Evolutionary conservation across 192 early-diverging fungal genomes (phyloP).

Genomic region (Linnemannia elongata): DNA sequence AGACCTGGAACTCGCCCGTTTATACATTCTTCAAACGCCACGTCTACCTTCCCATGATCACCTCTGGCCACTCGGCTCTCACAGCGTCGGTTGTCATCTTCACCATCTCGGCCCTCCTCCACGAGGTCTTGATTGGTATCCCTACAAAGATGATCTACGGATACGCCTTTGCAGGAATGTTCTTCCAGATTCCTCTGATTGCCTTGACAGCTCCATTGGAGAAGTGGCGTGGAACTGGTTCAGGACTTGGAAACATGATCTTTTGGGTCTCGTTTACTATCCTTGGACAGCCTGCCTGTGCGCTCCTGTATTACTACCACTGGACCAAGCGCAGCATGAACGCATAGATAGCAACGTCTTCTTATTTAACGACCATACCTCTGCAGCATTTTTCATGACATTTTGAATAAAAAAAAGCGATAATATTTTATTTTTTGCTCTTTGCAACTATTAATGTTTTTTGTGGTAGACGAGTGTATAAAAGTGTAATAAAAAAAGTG

Average conservation of each 20-base stretch:
- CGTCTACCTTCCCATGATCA: constrained; percentile 85
- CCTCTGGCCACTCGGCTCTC: constrained; percentile 70
- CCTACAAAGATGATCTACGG: constrained; percentile 86
- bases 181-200: constrained; percentile 83
- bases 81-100: constrained; percentile 78
- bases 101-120: constrained; percentile 85
- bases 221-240: constrained; percentile 76
- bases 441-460: too few species aligned
- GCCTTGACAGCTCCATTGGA: constrained; percentile 75
- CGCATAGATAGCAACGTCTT: neutral
- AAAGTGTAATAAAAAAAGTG: neutral
- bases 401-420: too few species aligned
- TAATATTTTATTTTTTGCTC: too few species aligned
- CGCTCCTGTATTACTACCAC: constrained; percentile 81
- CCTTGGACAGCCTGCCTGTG: constrained; percentile 82
- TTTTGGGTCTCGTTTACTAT: constrained; percentile 89
- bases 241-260: constrained; percentile 79
- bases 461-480: too few species aligned
- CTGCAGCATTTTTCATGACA: neutral
- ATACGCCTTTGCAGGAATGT: constrained; percentile 86
- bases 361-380: neutral
- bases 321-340: constrained; percentile 45
- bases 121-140: constrained; percentile 89
- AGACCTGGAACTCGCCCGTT: constrained; percentile 93
- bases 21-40: constrained; percentile 91